A percentile compares a stretch with the other conserved stretches of the same genome.
phyloP scores from a whole-genome alignment of 805 yeast species.

The Ogataea ramenticola region DNA sequence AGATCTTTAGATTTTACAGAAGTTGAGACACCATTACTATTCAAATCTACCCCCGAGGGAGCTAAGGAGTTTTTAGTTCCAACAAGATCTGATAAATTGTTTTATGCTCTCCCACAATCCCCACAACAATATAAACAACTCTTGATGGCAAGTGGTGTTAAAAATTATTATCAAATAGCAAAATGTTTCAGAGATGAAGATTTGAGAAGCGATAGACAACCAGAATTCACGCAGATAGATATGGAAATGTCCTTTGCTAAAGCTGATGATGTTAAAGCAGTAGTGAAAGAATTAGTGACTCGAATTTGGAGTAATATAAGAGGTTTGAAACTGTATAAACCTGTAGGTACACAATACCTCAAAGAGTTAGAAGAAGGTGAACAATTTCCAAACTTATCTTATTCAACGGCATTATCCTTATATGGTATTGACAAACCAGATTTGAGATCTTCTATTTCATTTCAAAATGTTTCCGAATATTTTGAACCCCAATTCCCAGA shows the following conservation, averaged over 20 bases:
- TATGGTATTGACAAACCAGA: slow-evolving; percentile 97
- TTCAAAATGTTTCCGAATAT: slow-evolving; percentile 39
- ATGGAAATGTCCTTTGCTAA: slow-evolving; percentile 83
- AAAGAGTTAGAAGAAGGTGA: slow-evolving; percentile 18
- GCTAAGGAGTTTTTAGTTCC: slow-evolving; percentile 96
- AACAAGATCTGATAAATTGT: slow-evolving; percentile 51
- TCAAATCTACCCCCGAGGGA: slow-evolving; percentile 97
- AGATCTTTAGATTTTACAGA: slow-evolving; percentile 54
- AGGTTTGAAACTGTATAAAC: slow-evolving; percentile 29
- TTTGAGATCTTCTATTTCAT: slow-evolving; percentile 52
- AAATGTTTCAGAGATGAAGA: slow-evolving; percentile 96
- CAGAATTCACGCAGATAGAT: slow-evolving; percentile 97
- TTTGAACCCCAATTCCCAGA: slow-evolving; percentile 27
- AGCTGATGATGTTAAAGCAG: slow-evolving; percentile 56
- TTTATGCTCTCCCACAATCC: slow-evolving; percentile 93
- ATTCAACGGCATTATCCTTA: slow-evolving; percentile 57
- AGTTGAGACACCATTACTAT: slow-evolving; percentile 86
- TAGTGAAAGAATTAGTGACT: slow-evolving; percentile 51
- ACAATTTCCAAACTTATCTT: slow-evolving; percentile 44
- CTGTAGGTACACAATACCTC: slow-evolving; percentile 26
- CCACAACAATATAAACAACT: slow-evolving; percentile 97
- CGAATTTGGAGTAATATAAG: slow-evolving; percentile 49
- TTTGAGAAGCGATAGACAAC: slow-evolving; percentile 89
- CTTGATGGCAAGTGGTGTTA: slow-evolving; percentile 88
- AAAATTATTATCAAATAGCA: slow-evolving; percentile 84